A percentile compares a stretch with the other conserved stretches of the same genome.
Conservation (phyloP, 768 basidiomycete genomes). For the Tephrocybe sp. region DNA sequence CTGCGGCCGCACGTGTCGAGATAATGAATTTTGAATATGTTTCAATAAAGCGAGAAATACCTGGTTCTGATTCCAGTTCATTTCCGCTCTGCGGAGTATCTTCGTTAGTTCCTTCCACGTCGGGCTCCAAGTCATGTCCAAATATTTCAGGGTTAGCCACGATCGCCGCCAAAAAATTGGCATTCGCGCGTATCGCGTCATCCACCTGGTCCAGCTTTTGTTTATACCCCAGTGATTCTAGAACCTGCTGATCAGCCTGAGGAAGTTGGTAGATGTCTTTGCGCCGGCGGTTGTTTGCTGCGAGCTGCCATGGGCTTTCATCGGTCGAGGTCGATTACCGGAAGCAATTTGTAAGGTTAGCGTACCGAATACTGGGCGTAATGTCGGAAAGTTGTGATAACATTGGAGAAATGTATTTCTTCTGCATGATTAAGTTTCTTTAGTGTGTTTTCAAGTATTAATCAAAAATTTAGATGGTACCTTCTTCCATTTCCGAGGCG, state of each 20-base stretch:
- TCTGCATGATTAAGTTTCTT: too few relatives aligned
- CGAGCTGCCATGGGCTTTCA: conserved; percentile 33
- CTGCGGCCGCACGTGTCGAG: not conserved
- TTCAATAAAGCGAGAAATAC: conserved; percentile 2
- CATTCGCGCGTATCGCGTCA: conserved; percentile 76
- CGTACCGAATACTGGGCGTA: conserved; percentile 77
- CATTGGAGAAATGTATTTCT: conserved; percentile 70
- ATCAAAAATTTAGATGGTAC: conserved; percentile 22
- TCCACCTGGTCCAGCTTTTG: conserved; percentile 81
- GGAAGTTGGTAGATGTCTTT: conserved; percentile 79
- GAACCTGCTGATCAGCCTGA: conserved; percentile 63
- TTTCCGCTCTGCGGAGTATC: conserved; percentile 6
- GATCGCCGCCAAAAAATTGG: conserved; percentile 73
- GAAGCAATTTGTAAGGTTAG: conserved; percentile 1
- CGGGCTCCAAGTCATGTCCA: conserved; percentile 45
- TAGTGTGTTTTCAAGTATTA: too few relatives aligned
- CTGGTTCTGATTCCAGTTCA: conserved; percentile 6
- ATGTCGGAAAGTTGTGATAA: conserved; percentile 71
- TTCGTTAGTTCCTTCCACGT: conserved; percentile 24
- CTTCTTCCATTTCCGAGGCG: conserved; percentile 35
- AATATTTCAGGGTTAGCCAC: conserved; percentile 84
- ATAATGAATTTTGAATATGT: not conserved
- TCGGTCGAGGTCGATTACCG: conserved; percentile 1
- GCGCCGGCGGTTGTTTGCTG: conserved; percentile 60
- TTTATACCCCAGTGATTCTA: conserved; percentile 72